Conservation (phyloP, 2,329 filamentous ascomycete species). For the Capronia coronata region DNA sequence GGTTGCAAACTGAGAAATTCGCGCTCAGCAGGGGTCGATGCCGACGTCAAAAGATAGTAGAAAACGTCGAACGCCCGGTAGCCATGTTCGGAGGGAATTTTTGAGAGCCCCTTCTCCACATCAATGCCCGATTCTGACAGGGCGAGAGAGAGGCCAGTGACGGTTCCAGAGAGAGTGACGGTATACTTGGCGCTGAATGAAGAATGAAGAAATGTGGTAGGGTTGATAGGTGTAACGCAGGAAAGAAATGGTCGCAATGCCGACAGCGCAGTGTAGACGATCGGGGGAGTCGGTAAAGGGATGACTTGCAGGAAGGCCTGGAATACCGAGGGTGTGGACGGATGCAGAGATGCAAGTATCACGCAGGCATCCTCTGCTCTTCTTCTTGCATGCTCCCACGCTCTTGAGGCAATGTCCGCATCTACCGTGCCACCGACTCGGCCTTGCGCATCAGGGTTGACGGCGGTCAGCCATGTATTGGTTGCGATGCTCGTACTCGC, state of each 20-base stretch:
- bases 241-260: slow-evolving; percentile 80
- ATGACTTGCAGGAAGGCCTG: slow-evolving; percentile 73
- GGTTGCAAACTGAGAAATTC: slow-evolving; percentile 79
- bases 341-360: slow-evolving; percentile 79
- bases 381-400: slow-evolving; percentile 93
- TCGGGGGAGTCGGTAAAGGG: slow-evolving; percentile 69
- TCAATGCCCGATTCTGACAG: slow-evolving; percentile 85
- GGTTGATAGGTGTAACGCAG: slow-evolving; percentile 81
- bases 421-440: slow-evolving; percentile 73
- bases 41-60: slow-evolving; percentile 90
- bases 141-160: slow-evolving; percentile 68
- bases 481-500: slow-evolving; percentile 85
- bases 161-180: slow-evolving; percentile 69
- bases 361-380: slow-evolving; percentile 94
- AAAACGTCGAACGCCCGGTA: slow-evolving; percentile 96
- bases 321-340: slow-evolving; percentile 78
- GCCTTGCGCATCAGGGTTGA: slow-evolving; percentile 62
- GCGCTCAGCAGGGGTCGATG: slow-evolving; percentile 78
- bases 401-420: slow-evolving; percentile 65
- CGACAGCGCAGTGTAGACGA: slow-evolving; percentile 70
- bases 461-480: slow-evolving; percentile 88
- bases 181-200: slow-evolving; percentile 76
- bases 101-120: slow-evolving; percentile 69
- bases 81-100: slow-evolving; percentile 70
- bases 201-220: slow-evolving; percentile 72